Evolutionary conservation across 2,329 filamentous ascomycete genomes (phyloP).

Genomic region (Ilyonectria robusta): DNA sequence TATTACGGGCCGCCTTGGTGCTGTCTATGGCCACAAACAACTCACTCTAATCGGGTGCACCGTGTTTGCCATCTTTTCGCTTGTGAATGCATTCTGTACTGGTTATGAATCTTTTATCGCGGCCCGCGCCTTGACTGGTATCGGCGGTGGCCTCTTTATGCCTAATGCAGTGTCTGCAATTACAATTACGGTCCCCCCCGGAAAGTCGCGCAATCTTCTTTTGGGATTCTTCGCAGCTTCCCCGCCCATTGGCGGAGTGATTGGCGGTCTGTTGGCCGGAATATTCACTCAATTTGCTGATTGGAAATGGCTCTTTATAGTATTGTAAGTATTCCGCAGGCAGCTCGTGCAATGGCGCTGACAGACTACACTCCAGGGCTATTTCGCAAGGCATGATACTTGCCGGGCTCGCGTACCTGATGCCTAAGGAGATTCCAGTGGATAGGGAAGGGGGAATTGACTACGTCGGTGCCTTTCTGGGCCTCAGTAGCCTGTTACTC

Average conservation of each 20-base stretch:
- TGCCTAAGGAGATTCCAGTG: constrained; percentile 39
- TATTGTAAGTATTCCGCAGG: constrained; percentile 48
- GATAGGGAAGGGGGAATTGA: constrained; percentile 47
- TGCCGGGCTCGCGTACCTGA: constrained; percentile 21
- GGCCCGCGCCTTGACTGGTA: constrained; percentile 61
- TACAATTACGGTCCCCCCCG: constrained; percentile 63
- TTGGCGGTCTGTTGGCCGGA: constrained; percentile 59
- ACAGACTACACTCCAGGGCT: constrained; percentile 20
- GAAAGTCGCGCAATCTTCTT: constrained; percentile 48
- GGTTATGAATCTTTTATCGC: constrained; percentile 59
- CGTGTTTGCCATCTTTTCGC: constrained; percentile 59
- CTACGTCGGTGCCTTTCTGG: constrained; percentile 57
- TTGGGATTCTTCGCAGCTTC: constrained; percentile 38
- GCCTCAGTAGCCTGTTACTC: constrained; percentile 57
- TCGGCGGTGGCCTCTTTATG: constrained; percentile 64
- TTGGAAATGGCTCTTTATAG: constrained; percentile 60
- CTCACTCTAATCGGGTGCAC: constrained; percentile 60
- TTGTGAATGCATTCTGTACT: constrained; percentile 60
- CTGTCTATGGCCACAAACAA: constrained; percentile 66
- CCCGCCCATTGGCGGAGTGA: constrained; percentile 58
- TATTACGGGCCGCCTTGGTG: constrained; percentile 65
- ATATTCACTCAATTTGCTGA: constrained; percentile 47
- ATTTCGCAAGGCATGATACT: constrained; percentile 25
- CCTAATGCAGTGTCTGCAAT: constrained; percentile 67
- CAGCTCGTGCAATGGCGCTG: neutral